Percentiles rank a stretch among this genome's conserved stretches.
Evolutionary conservation across 305 asterid species (phyloP).

Genomic region (Plantago coronopus): DNA sequence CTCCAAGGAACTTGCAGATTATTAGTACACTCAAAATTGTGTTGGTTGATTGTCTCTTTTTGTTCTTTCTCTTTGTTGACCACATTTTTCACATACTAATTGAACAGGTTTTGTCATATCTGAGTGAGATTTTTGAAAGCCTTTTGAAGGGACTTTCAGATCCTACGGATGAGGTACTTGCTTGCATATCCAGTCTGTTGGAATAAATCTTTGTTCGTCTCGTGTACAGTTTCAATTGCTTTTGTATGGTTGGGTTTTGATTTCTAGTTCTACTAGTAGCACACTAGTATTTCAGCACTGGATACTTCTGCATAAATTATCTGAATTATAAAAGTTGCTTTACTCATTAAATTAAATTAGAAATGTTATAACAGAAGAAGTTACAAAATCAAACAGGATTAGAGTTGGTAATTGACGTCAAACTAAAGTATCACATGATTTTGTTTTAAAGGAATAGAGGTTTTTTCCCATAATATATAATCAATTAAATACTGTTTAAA

Average conservation of each 20-base stretch:
- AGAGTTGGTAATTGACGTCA: too few species aligned
- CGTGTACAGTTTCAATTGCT: background rate
- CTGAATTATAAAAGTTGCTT: too few species aligned
- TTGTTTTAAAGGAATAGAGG: too few species aligned
- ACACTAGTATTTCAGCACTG: too few species aligned
- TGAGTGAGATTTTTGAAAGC: conserved; percentile 80
- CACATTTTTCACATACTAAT: conserved; percentile 18
- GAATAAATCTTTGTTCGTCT: background rate
- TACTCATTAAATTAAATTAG: too few species aligned
- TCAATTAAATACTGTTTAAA: too few species aligned
- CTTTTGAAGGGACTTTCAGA: conserved; percentile 92
- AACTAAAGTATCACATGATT: too few species aligned
- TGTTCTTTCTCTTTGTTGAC: conserved; percentile 19
- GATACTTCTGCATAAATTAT: too few species aligned
- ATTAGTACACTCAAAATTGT: conserved; percentile 12
- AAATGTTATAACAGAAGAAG: too few species aligned
- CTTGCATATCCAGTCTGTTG: background rate
- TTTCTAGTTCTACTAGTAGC: too few species aligned
- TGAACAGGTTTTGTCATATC: conserved; percentile 77
- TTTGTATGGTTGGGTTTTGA: background rate
- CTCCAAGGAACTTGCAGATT: conserved; percentile 78
- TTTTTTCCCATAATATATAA: too few species aligned
- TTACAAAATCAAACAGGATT: too few species aligned
- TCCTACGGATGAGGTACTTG: conserved; percentile 97
- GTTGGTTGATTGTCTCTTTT: conserved; percentile 10